Conservation (phyloP, 495 filamentous ascomycete species). For the Pyrenula massariospora region DNA sequence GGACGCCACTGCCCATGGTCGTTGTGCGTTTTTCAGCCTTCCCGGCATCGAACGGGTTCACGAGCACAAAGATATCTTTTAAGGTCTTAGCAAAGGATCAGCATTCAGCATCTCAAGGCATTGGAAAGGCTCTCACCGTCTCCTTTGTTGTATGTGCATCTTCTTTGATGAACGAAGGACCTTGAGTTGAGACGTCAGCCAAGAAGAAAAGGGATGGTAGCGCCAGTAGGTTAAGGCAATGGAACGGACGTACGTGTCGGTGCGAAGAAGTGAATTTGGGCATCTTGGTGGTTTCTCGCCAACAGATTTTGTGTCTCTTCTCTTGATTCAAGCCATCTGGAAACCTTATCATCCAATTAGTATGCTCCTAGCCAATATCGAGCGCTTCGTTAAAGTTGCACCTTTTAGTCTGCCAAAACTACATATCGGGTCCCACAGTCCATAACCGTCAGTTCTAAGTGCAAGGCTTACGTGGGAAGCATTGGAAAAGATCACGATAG, state of each 20-base stretch:
- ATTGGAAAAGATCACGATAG: no score
- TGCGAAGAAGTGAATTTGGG: background rate
- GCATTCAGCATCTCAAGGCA: background rate
- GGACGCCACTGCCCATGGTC: background rate
- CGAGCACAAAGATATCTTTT: background rate
- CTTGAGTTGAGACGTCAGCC: background rate
- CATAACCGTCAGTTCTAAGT: no score
- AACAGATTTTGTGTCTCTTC: background rate
- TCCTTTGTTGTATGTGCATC: conserved; percentile 1
- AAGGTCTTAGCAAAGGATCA: background rate
- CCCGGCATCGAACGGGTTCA: background rate
- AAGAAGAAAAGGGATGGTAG: background rate
- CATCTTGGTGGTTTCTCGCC: background rate
- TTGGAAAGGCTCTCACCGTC: background rate
- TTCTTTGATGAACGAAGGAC: background rate
- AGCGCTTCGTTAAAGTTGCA: no score
- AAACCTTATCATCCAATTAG: background rate
- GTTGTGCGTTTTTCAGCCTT: background rate
- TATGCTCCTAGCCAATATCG: background rate
- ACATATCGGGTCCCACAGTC: no score
- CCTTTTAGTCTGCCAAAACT: no score
- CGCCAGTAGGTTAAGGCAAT: background rate
- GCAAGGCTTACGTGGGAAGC: no score
- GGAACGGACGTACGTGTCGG: background rate
- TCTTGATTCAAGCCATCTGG: background rate